phyloP scores from a whole-genome alignment of 2,329 filamentous ascomycete genomes.

The Hirsutella minnesotensis region DNA sequence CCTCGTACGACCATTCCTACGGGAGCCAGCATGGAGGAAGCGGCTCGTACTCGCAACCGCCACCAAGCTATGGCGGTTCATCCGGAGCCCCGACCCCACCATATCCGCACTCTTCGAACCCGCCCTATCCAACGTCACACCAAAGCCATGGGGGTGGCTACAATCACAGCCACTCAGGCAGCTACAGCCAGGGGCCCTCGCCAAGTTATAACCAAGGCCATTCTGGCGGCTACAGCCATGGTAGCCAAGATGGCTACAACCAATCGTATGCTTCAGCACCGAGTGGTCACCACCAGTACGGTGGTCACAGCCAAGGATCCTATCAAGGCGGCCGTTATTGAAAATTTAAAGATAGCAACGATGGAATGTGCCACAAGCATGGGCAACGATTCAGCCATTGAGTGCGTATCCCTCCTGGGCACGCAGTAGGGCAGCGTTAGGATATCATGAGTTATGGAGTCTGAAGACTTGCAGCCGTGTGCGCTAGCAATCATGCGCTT shows the following conservation, averaged over 20 bases:
- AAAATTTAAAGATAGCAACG: background rate
- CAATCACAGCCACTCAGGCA: slow-evolving; percentile 4
- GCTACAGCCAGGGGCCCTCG: slow-evolving; percentile 5
- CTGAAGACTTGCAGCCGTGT: too few species aligned
- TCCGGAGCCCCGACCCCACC: slow-evolving; percentile 5
- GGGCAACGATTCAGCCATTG: too few species aligned
- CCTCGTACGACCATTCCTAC: slow-evolving; percentile 11
- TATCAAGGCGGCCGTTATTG: slow-evolving; percentile 8
- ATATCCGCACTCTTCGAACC: slow-evolving; percentile 8
- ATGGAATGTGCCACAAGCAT: too few species aligned
- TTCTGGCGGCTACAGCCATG: slow-evolving; percentile 5
- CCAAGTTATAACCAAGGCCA: slow-evolving; percentile 5
- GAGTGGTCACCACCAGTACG: slow-evolving; percentile 17
- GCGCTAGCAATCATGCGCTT: too few species aligned
- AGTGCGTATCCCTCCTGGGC: too few species aligned
- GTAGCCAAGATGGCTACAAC: slow-evolving; percentile 14
- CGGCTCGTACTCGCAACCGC: slow-evolving; percentile 10
- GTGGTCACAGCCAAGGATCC: slow-evolving; percentile 12
- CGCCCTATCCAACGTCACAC: slow-evolving; percentile 1
- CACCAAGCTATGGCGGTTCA: slow-evolving; percentile 11
- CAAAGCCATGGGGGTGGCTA: slow-evolving; percentile 5
- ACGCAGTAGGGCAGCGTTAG: too few species aligned
- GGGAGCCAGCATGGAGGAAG: slow-evolving; percentile 10
- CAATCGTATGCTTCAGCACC: slow-evolving; percentile 15
- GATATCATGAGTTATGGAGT: too few species aligned